phyloP scores from a whole-genome alignment of 768 basidiomycete genomes.

The Serpula lacrymans region DNA sequence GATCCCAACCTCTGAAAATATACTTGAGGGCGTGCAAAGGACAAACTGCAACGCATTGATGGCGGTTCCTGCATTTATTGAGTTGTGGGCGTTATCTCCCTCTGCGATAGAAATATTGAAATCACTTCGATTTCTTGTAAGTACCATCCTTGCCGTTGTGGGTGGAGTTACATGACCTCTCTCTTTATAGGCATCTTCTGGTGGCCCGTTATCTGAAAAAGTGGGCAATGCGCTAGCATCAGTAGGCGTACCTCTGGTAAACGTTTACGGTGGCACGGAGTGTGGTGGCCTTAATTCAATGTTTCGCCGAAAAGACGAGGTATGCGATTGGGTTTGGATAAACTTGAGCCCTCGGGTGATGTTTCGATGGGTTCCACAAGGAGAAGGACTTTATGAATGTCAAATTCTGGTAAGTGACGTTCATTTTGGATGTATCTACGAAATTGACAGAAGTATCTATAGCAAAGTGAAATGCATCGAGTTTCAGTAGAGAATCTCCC shows the following conservation, averaged over 20 bases:
- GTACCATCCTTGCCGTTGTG: too few relatives aligned
- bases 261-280: neutral
- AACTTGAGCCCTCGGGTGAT: conserved; percentile 1
- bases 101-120: conserved; percentile 23
- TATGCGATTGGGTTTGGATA: neutral
- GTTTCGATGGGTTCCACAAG: conserved; percentile 20
- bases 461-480: conserved; percentile 26
- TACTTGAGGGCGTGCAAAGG: conserved; percentile 31
- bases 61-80: conserved; percentile 36
- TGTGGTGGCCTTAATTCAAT: neutral
- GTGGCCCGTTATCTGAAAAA: conserved; percentile 30
- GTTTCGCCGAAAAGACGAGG: neutral
- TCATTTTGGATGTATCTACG: too few relatives aligned
- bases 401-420: conserved; percentile 31
- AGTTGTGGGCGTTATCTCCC: conserved; percentile 29
- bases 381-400: conserved; percentile 35
- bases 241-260: too few relatives aligned
- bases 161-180: too few relatives aligned
- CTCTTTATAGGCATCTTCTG: conserved; percentile 30
- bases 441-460: too few relatives aligned
- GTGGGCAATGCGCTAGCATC: conserved; percentile 22
- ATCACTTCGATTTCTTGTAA: conserved; percentile 25
- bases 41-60: conserved; percentile 28
- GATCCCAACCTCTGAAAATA: conserved; percentile 36
- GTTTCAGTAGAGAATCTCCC: conserved; percentile 25